Conservation (phyloP, 257 asterid species). For the Solanum bulbocastanum region DNA sequence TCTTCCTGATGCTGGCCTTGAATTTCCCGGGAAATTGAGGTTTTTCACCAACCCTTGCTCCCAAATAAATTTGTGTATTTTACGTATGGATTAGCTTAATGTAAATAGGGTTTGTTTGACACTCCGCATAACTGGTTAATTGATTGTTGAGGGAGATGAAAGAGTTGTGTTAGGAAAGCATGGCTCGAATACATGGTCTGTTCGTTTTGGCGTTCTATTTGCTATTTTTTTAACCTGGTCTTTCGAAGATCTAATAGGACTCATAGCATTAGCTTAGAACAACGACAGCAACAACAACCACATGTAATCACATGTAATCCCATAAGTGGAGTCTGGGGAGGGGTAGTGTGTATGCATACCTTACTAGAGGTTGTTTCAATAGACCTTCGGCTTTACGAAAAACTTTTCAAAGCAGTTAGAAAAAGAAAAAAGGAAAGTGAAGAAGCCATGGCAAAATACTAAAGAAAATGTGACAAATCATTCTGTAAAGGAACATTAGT, state of each 20-base stretch:
- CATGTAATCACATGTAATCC: not conserved
- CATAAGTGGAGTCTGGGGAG: not conserved
- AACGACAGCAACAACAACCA: not conserved
- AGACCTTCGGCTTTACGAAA: not conserved
- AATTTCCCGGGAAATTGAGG: slow-evolving; percentile 52
- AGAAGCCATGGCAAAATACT: not conserved
- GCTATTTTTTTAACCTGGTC: not conserved
- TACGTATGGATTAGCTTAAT: not conserved
- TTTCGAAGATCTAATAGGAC: not conserved
- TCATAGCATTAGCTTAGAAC: not conserved
- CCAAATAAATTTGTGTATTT: not conserved
- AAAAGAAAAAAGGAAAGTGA: not conserved
- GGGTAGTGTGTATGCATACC: not conserved
- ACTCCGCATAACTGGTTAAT: not conserved
- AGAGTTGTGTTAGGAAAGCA: not conserved
- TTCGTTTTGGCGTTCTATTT: not conserved
- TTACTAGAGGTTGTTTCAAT: not conserved
- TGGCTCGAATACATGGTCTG: not conserved
- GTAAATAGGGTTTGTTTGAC: not conserved
- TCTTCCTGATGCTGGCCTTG: slow-evolving; percentile 48
- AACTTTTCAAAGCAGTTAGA: not conserved
- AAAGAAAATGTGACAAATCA: not conserved
- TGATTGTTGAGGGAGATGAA: not conserved
- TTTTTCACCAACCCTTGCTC: not conserved
- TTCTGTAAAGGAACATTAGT: not conserved